Percentiles rank a stretch among this genome's conserved stretches.
These are phyloP conservation scores for Ganoderma resinaceum DNA, from an alignment of 1,284 basidiomycete genomes.

Conservation along the genomic window DNA sequence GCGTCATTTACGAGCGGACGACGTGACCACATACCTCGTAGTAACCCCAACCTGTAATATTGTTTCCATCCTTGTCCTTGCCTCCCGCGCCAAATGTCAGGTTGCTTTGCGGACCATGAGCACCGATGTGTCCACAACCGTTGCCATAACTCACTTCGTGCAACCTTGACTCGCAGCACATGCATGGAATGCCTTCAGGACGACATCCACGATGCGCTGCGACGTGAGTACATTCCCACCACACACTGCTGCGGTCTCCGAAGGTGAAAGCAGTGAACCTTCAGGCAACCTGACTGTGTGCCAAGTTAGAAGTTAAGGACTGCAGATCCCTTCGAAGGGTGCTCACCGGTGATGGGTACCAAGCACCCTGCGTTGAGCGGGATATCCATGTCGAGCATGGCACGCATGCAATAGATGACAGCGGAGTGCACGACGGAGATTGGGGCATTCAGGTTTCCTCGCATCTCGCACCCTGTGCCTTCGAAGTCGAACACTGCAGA, in stretches of 20 bases:
- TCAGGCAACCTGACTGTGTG: conserved; percentile 78
- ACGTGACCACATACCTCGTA: conserved; percentile 70
- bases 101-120: conserved; percentile 59
- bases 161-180: conserved; percentile 95
- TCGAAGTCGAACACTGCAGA: conserved; percentile 91
- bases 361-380: conserved; percentile 95
- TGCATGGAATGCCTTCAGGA: conserved; percentile 92
- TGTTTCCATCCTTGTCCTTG: conserved; percentile 82
- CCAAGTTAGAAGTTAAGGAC: conserved; percentile 6
- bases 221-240: conserved; percentile 94
- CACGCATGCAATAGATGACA: conserved; percentile 94
- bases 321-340: conserved; percentile 1
- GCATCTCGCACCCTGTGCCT: conserved; percentile 89
- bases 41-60: conserved; percentile 89
- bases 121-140: not conserved
- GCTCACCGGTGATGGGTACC: conserved; percentile 76
- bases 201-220: conserved; percentile 95
- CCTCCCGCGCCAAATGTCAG: conserved; percentile 92
- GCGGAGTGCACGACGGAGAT: conserved; percentile 92
- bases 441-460: conserved; percentile 91
- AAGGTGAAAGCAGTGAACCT: conserved; percentile 84
- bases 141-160: conserved; percentile 70
- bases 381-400: conserved; percentile 93
- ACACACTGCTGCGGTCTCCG: conserved; percentile 88
- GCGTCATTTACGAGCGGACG: not conserved